Base-by-base conservation (phyloP, 768 basidiomycete species). In the Tubosaeta brunneosetosa region DNA sequence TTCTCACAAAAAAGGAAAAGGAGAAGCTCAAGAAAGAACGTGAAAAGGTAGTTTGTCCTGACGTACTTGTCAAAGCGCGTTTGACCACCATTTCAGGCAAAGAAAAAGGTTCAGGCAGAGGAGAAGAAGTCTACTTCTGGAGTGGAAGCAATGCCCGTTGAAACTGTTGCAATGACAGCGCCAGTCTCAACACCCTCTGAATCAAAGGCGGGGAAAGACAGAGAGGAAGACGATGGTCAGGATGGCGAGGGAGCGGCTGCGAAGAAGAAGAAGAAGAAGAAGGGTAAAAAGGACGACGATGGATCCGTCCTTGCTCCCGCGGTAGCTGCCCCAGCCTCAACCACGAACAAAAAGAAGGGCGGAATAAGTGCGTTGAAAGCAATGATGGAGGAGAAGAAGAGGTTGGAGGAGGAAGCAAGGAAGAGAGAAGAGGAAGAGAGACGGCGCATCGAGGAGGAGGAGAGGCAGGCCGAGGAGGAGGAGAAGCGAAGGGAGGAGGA, bases 11-110 rank as follows among this genome's bases (percentile, higher is more conserved):
- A 75, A 97, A 95, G 68, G 91, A 98, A 77, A 97, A 97, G 73
- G 94, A 97, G 68, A 86, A 86, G 67, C 75, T 95, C 55, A 97
- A 98, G 82, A 98, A 97, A 74, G 94, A 97, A 72, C 83, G 84
- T 47, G 94, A 97, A 75, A 97, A 97, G 86, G 93, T 86, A 33
- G 44, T 63, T 37, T 52, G 19, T 37, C 37, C 38, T 36, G n/a
- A 49, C 10, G 6, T 38, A 49, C n/a, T n/a, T 55, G 47, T 49
- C 34, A 9, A 45, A 49, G 55, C 31, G 56, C 47, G 13, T 56
- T 49, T 56, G 47, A 53, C 46, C 16, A 22, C 48, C 29, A 51
- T 51, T 58, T 2, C 63, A 94, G 91, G 40, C 82, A 75, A 34
- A 84, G 66, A 25, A 77, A 77, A 97, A 95, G 69, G 91, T 89